Base-by-base conservation (phyloP, 495 filamentous ascomycete genomes). In the Talaromyces trachyspermus region DNA sequence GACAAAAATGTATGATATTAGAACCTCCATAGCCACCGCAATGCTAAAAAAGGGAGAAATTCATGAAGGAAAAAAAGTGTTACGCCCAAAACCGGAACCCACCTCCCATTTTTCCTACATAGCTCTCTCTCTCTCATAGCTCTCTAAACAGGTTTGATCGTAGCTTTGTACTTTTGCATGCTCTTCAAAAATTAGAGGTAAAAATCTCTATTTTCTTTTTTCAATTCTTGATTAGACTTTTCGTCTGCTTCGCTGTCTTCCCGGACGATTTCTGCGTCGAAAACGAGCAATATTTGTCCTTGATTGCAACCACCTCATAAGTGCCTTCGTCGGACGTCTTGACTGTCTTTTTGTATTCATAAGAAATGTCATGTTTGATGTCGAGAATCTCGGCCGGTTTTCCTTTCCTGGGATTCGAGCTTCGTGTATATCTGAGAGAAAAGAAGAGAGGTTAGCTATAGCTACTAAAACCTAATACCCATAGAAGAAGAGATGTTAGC, bases 221-320 rank as follows among this genome's bases (percentile, higher is more conserved):
- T 37, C 33, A 46, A 46, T 46, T 46, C 23, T 27, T 32, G 9
- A 42, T 42, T 15, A 26, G 23, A 23, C 22, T 33, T 50, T 54
- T 54, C 42, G 43, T 56, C 42, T 50, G 46, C 33, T 63, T 64
- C 30, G 66, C 69, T 12, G 70, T 64, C 53, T 66, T 80, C 24
- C 63, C 68, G 15, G 74, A 66, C 39, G 63, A 68, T 14, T 68
- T 68, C 51, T 81, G 76, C 43, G 78, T 87, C 22, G 86, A 85
- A 60, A 91, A 90, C 3, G 86, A 77, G 63, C 92, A 98, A 64
- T 77, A 92, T 56, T 78, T 80, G 61, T 98, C 92, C 74, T 88
- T 89, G 63, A 98, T 95, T 5, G 87, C 82, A 43, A 95, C 84
- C 10, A 97, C 94, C 68, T 98, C 92, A 53, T 98, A 98, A 41